Evolutionary conservation across 306 rosid genomes (phyloP), one percentile per base, ranked within the genome.

Genomic region (Citrullus amarus): DNA sequence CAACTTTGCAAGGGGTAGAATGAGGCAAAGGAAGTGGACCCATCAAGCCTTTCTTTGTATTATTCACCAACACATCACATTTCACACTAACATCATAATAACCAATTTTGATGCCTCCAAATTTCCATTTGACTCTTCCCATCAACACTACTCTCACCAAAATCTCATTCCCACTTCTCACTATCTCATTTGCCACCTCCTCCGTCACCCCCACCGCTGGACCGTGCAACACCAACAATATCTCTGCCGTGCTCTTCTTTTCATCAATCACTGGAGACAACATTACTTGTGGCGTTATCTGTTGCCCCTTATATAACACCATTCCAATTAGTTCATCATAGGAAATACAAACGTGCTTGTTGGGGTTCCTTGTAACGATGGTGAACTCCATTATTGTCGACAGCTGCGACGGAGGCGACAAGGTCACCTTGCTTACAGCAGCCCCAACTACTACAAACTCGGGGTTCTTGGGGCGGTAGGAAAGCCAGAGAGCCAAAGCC

Each of bases 121-220:
- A 61, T 69, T 85, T 90, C 98, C 98, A 93, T 77, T 88, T 84
- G 32, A 93, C 51, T 86, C 94, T 86, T 38, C 98, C 98, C 86
- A 62, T 48, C 16, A 93, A 9, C 46, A 81, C 87, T 50, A 92
- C 41, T 65, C 86, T 90, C 77, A 93, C 25, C 20, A 69, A 88
- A 66, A 87, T 89, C 15, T 96, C 97, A 39, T 5, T 48, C 54
- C 51, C 61, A 48, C 54, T 48, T 48, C 54, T 48, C 54, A 48
- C 54, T 3, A 48, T 12, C 54, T 48, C 54, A 10, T 84, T 84
- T 3, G 67, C 43, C 63, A 83, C 89, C 65, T 84, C 96, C 68
- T 5, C 25, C n/a, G 98, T 78, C 76, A 88, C 92, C 2, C 94
- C 86, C 14, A 72, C 58, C 55, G 55, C 59, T 6, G 56, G 65